phyloP scores from a whole-genome alignment of 192 early-diverging fungal genomes.

The Geranomyces variabilis region DNA sequence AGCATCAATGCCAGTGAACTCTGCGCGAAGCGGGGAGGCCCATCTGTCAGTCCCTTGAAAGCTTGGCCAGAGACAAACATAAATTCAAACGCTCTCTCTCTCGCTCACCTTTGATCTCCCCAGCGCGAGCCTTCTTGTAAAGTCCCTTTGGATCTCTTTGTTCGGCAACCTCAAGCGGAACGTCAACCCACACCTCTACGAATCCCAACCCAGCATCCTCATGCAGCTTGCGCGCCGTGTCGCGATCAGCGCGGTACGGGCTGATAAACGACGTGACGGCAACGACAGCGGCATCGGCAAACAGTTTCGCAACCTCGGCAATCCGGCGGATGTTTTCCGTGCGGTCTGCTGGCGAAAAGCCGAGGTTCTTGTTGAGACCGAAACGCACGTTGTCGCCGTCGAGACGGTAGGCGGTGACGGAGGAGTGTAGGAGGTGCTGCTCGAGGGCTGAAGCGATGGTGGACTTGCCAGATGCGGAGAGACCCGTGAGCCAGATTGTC shows the following conservation, averaged over 20 bases:
- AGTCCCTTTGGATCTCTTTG: conserved; percentile 92
- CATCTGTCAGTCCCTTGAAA: background rate
- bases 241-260: conserved; percentile 82
- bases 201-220: conserved; percentile 78
- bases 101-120: conserved; percentile 78
- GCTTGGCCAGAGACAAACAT: too few relatives aligned
- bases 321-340: conserved; percentile 96
- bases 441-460: conserved; percentile 90
- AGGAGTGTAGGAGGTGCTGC: conserved; percentile 78
- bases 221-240: conserved; percentile 78
- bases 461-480: conserved; percentile 94
- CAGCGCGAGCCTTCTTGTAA: conserved; percentile 93
- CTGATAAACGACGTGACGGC: conserved; percentile 91
- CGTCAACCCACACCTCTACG: conserved; percentile 87
- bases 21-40: too few relatives aligned
- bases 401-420: conserved; percentile 81
- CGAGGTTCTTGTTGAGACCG: conserved; percentile 92
- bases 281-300: conserved; percentile 82
- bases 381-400: conserved; percentile 99
- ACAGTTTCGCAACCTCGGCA: conserved; percentile 88
- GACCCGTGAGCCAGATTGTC: conserved; percentile 93
- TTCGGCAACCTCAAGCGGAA: conserved; percentile 84
- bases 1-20: conserved; percentile 93
- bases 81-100: too few relatives aligned
- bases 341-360: conserved; percentile 87